Base-by-base conservation (phyloP, 176 grass and related monocot species). In the Avena atlantica region DNA sequence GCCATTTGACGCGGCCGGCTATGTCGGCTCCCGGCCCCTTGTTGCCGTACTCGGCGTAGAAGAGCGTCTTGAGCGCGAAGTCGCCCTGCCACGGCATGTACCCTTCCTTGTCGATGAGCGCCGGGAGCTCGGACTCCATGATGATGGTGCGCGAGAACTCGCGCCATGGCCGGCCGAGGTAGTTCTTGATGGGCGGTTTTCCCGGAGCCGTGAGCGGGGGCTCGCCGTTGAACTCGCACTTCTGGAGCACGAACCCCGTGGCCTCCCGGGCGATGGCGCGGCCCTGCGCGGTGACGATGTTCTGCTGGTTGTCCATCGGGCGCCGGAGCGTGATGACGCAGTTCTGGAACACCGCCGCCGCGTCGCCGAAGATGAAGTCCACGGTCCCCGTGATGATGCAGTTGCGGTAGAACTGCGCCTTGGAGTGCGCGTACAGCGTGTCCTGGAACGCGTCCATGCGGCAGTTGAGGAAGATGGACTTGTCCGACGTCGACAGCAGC, bases 311-410 rank as follows among this genome's bases (percentile, higher is more conserved):
- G 85, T 94, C 90, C 50, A 98, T 55, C 1, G 93, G 93, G 48
- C 93, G 90, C 47, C 93, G 92, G 29, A 93, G 81, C 1, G 85
- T 74, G 86, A 95, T 47, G 76, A 95, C 60, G 86, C 93, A 98
- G 84, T 95, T 95, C 87, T 95, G 96, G 90, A 98, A 95, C 81
- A 98, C 82, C 8, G 92, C 92, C 11, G 93, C 93, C 81, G 93
- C 96, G 83, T 94, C 90, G 24, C 96, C 93, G 80, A 98, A 98
- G 69, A 98, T 73, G 90, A 98, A 95, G 89, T 98, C 96, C 8
- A 98, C 56, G 74, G 96, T 98, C 64, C 93, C 96, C 6, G 86
- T 14, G 87, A 98, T 91, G 84, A 88, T 12, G 81, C 96, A 98
- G 87, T 89, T 89, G 85, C 96, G 93, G 86, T 98, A 98, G 86